Evolutionary conservation across 495 filamentous ascomycete genomes (phyloP), one percentile per base, ranked within the genome.

Genomic region (Lophium mytilinum): DNA sequence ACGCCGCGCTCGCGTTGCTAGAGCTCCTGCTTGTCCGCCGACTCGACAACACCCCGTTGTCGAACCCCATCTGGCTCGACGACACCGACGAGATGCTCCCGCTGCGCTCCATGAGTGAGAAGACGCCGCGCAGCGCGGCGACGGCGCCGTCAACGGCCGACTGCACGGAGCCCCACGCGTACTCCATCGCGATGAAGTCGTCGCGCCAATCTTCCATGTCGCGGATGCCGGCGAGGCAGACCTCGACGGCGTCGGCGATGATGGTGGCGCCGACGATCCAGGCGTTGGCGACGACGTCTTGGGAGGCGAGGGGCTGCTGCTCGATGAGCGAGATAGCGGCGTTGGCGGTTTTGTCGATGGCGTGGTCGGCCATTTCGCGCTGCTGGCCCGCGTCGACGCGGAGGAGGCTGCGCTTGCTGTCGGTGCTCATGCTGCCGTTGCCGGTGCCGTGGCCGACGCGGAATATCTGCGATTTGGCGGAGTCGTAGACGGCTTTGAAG

Each of bases 401-500:
- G 4, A 69, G 41, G 12, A 66, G 49, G 34, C 40, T 59, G 24
- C 34, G 37, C 19, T 42, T 37, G 12, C 12, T 14, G 12, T 41
- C 39, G 18, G 7, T 24, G 17, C 6, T 24, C 5, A 0, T 56
- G 53, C 10, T 39, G 36, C 36, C 49, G 33, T 19, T 53, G 18
- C 37, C 49, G 54, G 4, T 52, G 51, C 51, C 56, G 42, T 57
- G 61, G 35, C 50, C 61, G 36, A 59, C 55, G 37, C 51, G 56
- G 19, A 63, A 58, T 59, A 63, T 67, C 9, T 37, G 51, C n/a
- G 61, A 52, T 47, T 70, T 70, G 12, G 62, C 55, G 36, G 65
- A 54, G 35, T 71, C 69, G 54, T 70, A 72, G 34, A 71, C 66
- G 46, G 65, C 62, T 57, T 71, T 71, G 66, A 71, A 72, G 33